Base-by-base conservation (phyloP, 1,284 basidiomycete species). In the Cryptococcus wingfieldii region DNA sequence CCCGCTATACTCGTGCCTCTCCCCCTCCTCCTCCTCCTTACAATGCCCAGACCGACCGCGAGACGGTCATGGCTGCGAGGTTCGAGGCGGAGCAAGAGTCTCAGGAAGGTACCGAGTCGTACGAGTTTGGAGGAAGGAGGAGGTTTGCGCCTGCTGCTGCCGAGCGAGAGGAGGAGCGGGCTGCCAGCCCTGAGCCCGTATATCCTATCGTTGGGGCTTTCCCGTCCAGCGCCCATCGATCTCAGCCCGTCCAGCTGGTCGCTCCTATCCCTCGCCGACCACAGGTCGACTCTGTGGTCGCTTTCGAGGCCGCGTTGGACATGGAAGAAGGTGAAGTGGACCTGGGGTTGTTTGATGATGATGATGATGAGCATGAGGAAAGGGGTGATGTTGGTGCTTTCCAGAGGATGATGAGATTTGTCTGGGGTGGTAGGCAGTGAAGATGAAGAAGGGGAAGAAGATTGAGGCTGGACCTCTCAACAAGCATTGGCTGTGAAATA, bases 11-110 rank as follows among this genome's bases (percentile, higher is more conserved):
- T 2, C 54, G 55, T n/a, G 49, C 58, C 43, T 61, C 61, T 8
- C 68, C 70, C 5, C 58, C 66, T 5, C 70, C 70, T 8, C 70
- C 70, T 5, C 70, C 70, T n/a, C 70, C 70, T n/a, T 72, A 69
- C 56, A 72, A 72, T 34, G 70, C 70, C n/a, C 51, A 54, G 23
- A 66, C 65, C 8, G 70, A 72, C 53, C 46, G 66, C 27, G 54
- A 61, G 45, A 62, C 58, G 19, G 28, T 72, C 10, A 55, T 72
- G 18, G 54, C 61, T 1, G 59, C 68, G 1, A 50, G 65, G n/a
- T 67, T 68, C 52, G 59, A 63, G 39, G 50, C 48, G 7, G 56
- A 58, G 19, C 12, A 38, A 5, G 52, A 54, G 31, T 10, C 31
- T 34, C 55, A 55, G 9, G 37, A 8, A 8, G 54, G 51, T 19